Evolutionary conservation across 495 filamentous ascomycete species (phyloP).

Genomic region (Delitschia confertaspora): DNA sequence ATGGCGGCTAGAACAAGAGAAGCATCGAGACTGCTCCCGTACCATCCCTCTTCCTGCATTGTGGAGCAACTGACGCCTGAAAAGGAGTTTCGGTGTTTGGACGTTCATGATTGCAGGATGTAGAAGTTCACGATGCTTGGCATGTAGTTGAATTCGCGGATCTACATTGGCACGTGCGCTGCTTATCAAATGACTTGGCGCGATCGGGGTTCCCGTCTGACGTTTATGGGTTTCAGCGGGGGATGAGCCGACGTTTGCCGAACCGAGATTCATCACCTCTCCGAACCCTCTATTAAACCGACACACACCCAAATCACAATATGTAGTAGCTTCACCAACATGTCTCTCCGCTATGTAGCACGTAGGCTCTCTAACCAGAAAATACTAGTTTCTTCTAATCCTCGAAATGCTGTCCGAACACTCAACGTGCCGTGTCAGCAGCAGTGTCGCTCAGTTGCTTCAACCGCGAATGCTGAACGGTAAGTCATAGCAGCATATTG

Average conservation of each 20-base stretch:
- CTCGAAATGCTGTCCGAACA: conserved; percentile 14
- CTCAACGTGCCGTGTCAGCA: conserved; percentile 10
- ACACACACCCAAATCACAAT: background rate
- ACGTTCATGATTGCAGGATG: conserved; percentile 13
- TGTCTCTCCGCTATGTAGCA: conserved; percentile 18
- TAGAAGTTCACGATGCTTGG: conserved; percentile 9
- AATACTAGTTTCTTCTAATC: too few species aligned
- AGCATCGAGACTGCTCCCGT: conserved; percentile 41
- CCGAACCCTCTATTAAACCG: background rate
- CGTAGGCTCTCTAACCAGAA: conserved; percentile 5
- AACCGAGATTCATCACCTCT: conserved; percentile 12
- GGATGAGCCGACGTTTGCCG: conserved; percentile 22
- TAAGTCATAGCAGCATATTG: conserved; percentile 4
- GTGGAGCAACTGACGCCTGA: conserved; percentile 19
- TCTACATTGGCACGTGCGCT: conserved; percentile 17
- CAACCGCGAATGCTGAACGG: conserved; percentile 22
- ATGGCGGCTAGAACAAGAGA: conserved; percentile 45
- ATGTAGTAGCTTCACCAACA: conserved; percentile 5
- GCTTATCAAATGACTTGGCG: conserved; percentile 2
- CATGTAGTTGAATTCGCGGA: conserved; percentile 7
- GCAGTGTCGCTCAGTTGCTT: conserved; percentile 17
- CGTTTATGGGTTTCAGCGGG: too few species aligned
- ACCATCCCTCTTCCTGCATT: background rate
- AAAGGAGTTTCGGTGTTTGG: conserved; percentile 13
- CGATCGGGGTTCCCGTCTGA: background rate